Base-by-base conservation (phyloP, 495 filamentous ascomycete species). In the Podospora conica region DNA sequence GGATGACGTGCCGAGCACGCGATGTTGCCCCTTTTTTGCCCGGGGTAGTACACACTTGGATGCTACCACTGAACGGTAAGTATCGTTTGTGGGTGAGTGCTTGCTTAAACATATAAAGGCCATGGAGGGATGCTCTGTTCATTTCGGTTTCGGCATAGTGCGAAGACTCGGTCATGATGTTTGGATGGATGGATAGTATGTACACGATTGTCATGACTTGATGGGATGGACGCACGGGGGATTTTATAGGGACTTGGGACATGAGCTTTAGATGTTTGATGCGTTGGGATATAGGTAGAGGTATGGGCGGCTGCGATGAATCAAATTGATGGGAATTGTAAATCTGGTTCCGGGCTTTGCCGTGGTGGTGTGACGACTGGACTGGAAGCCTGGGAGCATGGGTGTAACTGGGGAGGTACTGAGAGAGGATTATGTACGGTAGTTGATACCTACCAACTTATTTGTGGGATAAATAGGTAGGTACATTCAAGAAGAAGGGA, bases 1-100 rank as follows among this genome's bases (percentile, higher is more conserved):
- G 24, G 69, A 73, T 29, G 28, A 23, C 9, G 65, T 64, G 10
- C 69, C 40, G 40, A 48, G 40, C 40, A 48, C 40, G 40, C 40
- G 40, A 48, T 48, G 40, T 48, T 48, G 40, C 40, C 40, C 40
- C 15, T 48, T 48, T 48, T 48, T 48, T 48, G 29, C n/a, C 15
- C n/a, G 33, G 15, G 40, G 40, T 48, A 48, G 15, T 18, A 48
- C 40, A 48, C 40, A 48, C n/a, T n/a, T n/a, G n/a, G n/a, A n/a
- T n/a, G n/a, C n/a, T n/a, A n/a, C n/a, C n/a, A n/a, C n/a, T n/a
- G n/a, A n/a, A n/a, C n/a, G n/a, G n/a, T n/a, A n/a, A n/a, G n/a
- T n/a, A n/a, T n/a, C n/a, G n/a, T n/a, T n/a, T n/a, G 33, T 6
- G 15, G 40, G 18, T 18, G 40, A 1, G 6, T 48, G 18, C 40